Conservation (phyloP, 768 basidiomycete species). For the Rhodotorula kratochvilovae region DNA sequence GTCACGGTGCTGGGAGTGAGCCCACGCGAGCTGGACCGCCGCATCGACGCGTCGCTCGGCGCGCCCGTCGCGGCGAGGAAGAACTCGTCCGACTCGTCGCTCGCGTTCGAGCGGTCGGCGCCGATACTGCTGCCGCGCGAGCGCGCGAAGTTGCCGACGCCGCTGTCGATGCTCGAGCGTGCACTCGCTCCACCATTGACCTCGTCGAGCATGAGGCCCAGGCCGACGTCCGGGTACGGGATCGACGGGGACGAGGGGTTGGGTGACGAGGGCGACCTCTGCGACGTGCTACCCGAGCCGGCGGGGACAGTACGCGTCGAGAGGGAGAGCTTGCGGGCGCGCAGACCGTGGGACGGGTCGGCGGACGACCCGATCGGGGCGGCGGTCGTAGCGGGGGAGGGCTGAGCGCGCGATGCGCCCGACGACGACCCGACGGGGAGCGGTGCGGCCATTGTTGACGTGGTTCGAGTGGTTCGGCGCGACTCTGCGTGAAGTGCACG, state of each 20-base stretch:
- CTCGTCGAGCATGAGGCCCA: constrained; percentile 34
- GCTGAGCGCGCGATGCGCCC: background rate
- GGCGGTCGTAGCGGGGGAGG: background rate
- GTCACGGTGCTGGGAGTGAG: constrained; percentile 11
- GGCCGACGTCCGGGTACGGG: constrained; percentile 12
- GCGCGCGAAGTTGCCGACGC: background rate
- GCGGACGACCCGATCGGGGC: background rate
- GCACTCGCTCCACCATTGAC: background rate
- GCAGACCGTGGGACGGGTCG: background rate
- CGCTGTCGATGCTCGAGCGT: constrained; percentile 12
- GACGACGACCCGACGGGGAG: background rate
- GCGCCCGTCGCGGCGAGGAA: constrained; percentile 17
- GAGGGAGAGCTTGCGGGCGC: constrained; percentile 25
- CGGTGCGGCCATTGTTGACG: too few relatives aligned
- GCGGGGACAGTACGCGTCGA: background rate
- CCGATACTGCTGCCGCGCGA: background rate
- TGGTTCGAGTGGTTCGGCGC: background rate
- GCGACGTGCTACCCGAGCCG: too few relatives aligned
- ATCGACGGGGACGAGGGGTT: constrained; percentile 12
- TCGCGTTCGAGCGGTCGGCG: background rate
- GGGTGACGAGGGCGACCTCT: background rate
- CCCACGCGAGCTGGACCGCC: background rate
- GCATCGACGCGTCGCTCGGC: background rate
- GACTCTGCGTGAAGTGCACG: too few relatives aligned
- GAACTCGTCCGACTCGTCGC: constrained; percentile 17